Evolutionary conservation across 139 green algal genomes (phyloP), one percentile per base, ranked within the genome.

Genomic region (Chlamydomonas eustigma): DNA sequence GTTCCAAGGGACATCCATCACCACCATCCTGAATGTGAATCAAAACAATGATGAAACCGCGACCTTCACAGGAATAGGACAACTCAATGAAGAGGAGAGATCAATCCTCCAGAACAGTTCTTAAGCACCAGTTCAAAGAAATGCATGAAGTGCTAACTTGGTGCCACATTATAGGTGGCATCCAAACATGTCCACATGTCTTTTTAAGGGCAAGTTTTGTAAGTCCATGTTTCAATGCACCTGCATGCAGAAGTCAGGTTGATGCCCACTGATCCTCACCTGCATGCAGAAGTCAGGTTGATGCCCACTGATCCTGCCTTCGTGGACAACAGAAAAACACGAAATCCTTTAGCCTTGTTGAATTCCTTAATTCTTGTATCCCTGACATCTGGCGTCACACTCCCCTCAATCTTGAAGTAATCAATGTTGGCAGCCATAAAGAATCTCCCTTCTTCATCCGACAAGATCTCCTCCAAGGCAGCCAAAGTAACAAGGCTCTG

Each of bases 1-100:
- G 77, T 91, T 91, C 76, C 79, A 90, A 0, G 67, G 64, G 28
- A 86, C 63, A 32, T 89, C 81, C 39, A 86, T 76, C 2, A 91
- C 71, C 51, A 85, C 74, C 69, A 90, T 24, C 58, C 58, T 71
- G n/a, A n/a, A n/a, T n/a, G n/a, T n/a, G n/a, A n/a, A n/a, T n/a
- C n/a, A n/a, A n/a, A n/a, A n/a, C n/a, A n/a, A n/a, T n/a, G n/a
- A n/a, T n/a, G n/a, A n/a, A n/a, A n/a, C n/a, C n/a, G n/a, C n/a
- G n/a, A n/a, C n/a, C n/a, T n/a, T n/a, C n/a, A n/a, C n/a, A n/a
- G n/a, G n/a, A n/a, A n/a, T n/a, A n/a, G n/a, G n/a, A n/a, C n/a
- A n/a, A n/a, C n/a, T n/a, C n/a, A n/a, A n/a, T n/a, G n/a, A n/a
- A n/a, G n/a, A n/a, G n/a, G n/a, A n/a, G n/a, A n/a, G n/a, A n/a